Evolutionary conservation across 2,329 filamentous ascomycete genomes (phyloP).

Genomic region (Sporothrix euskadiensis): DNA sequence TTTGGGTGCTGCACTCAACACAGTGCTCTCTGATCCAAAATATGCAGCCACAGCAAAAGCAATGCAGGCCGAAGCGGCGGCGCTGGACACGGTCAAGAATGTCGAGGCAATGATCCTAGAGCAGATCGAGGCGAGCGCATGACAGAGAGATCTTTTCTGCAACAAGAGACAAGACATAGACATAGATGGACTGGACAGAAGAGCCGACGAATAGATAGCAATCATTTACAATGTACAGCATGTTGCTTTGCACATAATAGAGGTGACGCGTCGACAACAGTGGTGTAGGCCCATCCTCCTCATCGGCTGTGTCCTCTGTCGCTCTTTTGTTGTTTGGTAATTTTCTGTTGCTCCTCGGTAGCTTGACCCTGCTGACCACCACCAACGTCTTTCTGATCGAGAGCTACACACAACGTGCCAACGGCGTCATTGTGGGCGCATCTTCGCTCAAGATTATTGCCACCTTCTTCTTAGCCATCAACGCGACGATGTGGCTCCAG

Average conservation of each 20-base stretch:
- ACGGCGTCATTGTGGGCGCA: conserved; percentile 40
- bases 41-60: conserved; percentile 34
- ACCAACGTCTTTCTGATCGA: conserved; percentile 41
- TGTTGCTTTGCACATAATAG: neutral
- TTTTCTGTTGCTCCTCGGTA: conserved; percentile 38
- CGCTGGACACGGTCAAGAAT: conserved; percentile 38
- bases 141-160: neutral
- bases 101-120: conserved; percentile 34
- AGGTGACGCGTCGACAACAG: neutral
- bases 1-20: conserved; percentile 37
- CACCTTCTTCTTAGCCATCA: conserved; percentile 39
- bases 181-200: neutral
- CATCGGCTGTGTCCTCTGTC: conserved; percentile 34
- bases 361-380: conserved; percentile 38
- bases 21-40: conserved; percentile 36
- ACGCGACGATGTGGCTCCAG: conserved; percentile 38
- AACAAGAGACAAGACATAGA: neutral
- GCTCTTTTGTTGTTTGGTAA: conserved; percentile 37
- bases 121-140: neutral
- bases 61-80: conserved; percentile 38
- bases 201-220: neutral
- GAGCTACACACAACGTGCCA: conserved; percentile 39
- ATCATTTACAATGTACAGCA: neutral
- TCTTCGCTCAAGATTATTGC: conserved; percentile 39
- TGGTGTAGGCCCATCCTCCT: conserved; percentile 22